Conservation (phyloP, 2,329 filamentous ascomycete species). For the Teratosphaeria nubilosa region DNA sequence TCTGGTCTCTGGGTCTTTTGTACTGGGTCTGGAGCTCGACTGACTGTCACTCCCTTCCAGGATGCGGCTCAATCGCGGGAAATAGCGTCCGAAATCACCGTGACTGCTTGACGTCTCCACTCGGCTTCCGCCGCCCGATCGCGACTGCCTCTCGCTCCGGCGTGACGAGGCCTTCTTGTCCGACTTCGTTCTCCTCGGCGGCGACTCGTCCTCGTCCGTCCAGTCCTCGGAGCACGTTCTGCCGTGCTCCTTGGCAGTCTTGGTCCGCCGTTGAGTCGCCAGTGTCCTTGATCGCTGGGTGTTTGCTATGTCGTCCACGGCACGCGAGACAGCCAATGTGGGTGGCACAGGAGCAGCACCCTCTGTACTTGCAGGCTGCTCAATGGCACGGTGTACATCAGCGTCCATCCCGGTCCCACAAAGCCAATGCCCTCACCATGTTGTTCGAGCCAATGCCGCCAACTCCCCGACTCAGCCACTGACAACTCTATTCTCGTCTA, state of each 20-base stretch:
- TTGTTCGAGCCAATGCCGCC: not conserved
- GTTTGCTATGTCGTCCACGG: slow-evolving; percentile 11
- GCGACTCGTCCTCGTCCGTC: slow-evolving; percentile 20
- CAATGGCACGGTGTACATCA: slow-evolving; percentile 9
- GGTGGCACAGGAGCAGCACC: slow-evolving; percentile 14
- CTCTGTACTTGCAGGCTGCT: slow-evolving; percentile 10
- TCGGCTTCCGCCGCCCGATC: not conserved
- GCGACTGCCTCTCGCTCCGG: not conserved
- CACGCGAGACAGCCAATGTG: slow-evolving; percentile 13
- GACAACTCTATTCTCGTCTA: not conserved
- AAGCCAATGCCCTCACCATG: slow-evolving; percentile 16
- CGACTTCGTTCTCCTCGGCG: slow-evolving; percentile 3
- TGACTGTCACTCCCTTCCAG: slow-evolving; percentile 27
- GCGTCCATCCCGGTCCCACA: slow-evolving; percentile 1
- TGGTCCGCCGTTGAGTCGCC: slow-evolving; percentile 8
- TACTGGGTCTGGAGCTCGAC: slow-evolving; percentile 7
- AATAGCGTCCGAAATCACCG: slow-evolving; percentile 21
- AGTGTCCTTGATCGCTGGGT: slow-evolving; percentile 5
- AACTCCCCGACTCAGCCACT: not conserved
- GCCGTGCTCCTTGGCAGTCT: slow-evolving; percentile 11
- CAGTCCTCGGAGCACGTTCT: slow-evolving; percentile 15
- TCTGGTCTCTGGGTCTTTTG: slow-evolving; percentile 9
- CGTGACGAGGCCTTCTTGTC: slow-evolving; percentile 7
- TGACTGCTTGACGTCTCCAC: slow-evolving; percentile 8
- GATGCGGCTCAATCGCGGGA: slow-evolving; percentile 33